Evolutionary conservation across 1,284 basidiomycete species (phyloP).

Genomic region (Leccinum griseonigrum): DNA sequence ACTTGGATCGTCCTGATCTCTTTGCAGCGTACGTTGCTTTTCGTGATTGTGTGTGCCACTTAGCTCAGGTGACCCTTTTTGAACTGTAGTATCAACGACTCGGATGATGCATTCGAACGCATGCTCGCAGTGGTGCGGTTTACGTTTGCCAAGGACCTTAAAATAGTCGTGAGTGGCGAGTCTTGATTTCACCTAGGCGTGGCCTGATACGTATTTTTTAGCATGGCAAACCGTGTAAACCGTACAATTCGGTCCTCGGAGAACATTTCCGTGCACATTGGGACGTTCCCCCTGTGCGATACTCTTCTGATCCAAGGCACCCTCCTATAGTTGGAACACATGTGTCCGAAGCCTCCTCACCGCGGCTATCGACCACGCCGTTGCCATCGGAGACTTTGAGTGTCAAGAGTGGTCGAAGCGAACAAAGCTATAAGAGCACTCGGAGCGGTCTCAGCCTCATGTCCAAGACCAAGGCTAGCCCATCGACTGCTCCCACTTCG

Average conservation of each 20-base stretch:
- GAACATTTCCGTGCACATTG: conserved; percentile 91
- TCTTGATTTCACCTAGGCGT: neutral
- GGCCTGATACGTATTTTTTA: conserved; percentile 28
- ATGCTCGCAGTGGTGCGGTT: conserved; percentile 92
- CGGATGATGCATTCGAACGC: conserved; percentile 85
- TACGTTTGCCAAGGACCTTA: conserved; percentile 92
- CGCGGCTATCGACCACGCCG: conserved; percentile 27
- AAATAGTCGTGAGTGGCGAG: conserved; percentile 71
- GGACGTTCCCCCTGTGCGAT: conserved; percentile 66
- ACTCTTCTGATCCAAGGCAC: conserved; percentile 46
- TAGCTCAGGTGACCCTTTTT: conserved; percentile 3
- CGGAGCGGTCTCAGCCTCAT: conserved; percentile 52
- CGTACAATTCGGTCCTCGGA: conserved; percentile 92
- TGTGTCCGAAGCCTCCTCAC: conserved; percentile 32
- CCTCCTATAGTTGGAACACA: conserved; percentile 48
- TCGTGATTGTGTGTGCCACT: conserved; percentile 2
- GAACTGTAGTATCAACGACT: conserved; percentile 79
- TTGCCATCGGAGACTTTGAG: conserved; percentile 49
- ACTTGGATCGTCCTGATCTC: conserved; percentile 89
- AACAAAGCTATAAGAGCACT: conserved; percentile 54
- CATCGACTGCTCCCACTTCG: conserved; percentile 59
- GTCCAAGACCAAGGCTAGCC: conserved; percentile 47
- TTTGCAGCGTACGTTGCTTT: conserved; percentile 74
- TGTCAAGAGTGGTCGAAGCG: conserved; percentile 46
- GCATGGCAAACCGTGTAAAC: conserved; percentile 92